Evolutionary conservation across 306 rosid species (phyloP), one percentile per base, ranked within the genome.

Genomic region (Biancaea sappan): DNA sequence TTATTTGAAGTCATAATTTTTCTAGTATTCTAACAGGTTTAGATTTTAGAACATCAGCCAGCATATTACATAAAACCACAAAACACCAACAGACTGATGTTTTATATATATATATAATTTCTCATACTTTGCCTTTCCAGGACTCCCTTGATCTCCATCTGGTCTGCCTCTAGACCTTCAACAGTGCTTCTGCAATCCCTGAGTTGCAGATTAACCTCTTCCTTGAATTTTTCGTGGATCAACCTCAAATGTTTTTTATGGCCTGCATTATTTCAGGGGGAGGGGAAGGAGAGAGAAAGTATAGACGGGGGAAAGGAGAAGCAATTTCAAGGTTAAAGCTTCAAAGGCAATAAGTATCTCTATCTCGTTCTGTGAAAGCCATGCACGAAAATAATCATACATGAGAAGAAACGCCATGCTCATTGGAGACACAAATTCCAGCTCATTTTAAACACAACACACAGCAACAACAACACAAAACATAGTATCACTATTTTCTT

Each of bases 81-180:
- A 9, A 1, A 5, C 9, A 57, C 37, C 3, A 26, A 57, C 18
- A 4, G 4, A 14, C 35, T 28, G 35, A 53, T 28, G 28, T n/a
- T 57, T 15, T 57, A 24, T 1, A 57, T 5, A 19, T 18, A 0
- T 2, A 18, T 41, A 72, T 85, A 82, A 62, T 59, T 51, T 54
- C 53, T 35, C 90, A 71, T 91, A 91, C 97, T 85, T 85, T 86
- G 92, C 83, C 82, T 93, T 77, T 93, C 92, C 75, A 88, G 66
- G 29, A 83, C 76, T 84, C 90, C 93, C 80, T 94, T 89, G 67
- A 85, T 77, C 85, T 88, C 96, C 61, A 73, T 81, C 77, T 81
- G 90, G 76, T 89, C 87, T 13, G 88, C 86, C 78, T 91, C 96
- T 37, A 89, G 82, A 74, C 77, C 88, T 77, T 89, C 90, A 64